A percentile compares a stretch with the other conserved stretches of the same genome.
These are phyloP conservation scores for Auxenochlorella pyrenoidosa DNA, from an alignment of 139 green algal species.

Conservation along the genomic window DNA sequence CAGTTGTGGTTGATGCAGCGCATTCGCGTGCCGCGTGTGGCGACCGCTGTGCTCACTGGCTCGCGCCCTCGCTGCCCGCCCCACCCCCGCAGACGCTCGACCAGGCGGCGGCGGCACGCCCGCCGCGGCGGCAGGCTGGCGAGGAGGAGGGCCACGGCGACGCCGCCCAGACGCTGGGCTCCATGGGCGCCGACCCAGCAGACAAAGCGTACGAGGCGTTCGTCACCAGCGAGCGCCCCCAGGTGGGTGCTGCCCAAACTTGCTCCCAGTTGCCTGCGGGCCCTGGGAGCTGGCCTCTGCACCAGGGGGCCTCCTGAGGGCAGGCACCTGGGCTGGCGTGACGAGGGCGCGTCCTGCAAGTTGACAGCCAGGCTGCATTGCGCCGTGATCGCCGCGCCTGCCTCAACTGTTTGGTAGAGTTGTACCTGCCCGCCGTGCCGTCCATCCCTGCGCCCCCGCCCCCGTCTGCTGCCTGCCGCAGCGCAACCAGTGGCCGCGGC, in stretches of 20 bases:
- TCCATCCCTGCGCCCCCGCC: neutral
- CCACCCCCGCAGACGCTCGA: neutral
- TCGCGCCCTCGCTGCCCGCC: neutral
- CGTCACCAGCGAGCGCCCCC: slow-evolving; percentile 45
- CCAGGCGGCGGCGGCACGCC: neutral
- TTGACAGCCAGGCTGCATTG: too few relatives aligned
- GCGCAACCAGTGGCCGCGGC: slow-evolving; percentile 27
- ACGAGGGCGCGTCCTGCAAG: too few relatives aligned
- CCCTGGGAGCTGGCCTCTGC: too few relatives aligned
- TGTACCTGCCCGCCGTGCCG: neutral
- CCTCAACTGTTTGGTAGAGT: too few relatives aligned
- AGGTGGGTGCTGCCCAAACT: neutral
- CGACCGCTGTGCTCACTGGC: too few relatives aligned
- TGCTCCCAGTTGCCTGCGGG: too few relatives aligned
- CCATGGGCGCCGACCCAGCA: neutral
- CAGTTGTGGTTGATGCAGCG: too few relatives aligned
- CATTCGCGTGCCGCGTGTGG: too few relatives aligned
- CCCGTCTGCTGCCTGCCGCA: neutral
- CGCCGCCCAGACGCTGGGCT: neutral
- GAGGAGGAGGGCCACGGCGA: neutral
- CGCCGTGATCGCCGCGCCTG: too few relatives aligned
- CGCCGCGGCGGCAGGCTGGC: neutral
- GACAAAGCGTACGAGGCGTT: slow-evolving; percentile 43
- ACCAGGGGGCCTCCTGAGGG: too few relatives aligned
- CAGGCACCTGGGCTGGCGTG: too few relatives aligned